Evolutionary conservation across 2,329 filamentous ascomycete species (phyloP).

Genomic region (Diaporthe sp.): DNA sequence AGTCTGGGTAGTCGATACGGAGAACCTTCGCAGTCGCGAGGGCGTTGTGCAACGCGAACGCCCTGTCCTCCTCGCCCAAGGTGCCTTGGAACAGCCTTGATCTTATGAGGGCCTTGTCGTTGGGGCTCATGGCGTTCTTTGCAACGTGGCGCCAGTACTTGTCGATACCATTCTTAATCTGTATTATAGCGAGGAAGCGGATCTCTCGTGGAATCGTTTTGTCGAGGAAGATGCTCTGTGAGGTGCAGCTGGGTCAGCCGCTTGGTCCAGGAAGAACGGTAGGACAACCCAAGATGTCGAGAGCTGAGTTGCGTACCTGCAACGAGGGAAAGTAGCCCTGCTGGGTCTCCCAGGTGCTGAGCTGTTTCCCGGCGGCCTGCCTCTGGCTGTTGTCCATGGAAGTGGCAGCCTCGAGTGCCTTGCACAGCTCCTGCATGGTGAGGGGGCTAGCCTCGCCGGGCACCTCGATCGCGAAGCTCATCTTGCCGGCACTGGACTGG

Average conservation of each 20-base stretch:
- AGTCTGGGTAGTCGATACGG: conserved; percentile 86
- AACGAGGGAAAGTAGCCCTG: conserved; percentile 74
- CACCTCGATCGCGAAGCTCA: conserved; percentile 81
- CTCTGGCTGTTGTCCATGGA: conserved; percentile 71
- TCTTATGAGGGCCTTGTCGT: conserved; percentile 83
- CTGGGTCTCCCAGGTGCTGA: conserved; percentile 76
- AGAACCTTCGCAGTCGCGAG: conserved; percentile 89
- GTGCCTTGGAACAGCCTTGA: conserved; percentile 80
- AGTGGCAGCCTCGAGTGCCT: conserved; percentile 71
- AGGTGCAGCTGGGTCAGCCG: not conserved
- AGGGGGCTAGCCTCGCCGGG: conserved; percentile 83
- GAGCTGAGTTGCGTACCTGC: conserved; percentile 62
- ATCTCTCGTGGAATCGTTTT: conserved; percentile 79
- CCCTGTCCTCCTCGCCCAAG: conserved; percentile 78
- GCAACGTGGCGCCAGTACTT: conserved; percentile 82
- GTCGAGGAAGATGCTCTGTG: conserved; percentile 81
- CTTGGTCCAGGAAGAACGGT: not conserved
- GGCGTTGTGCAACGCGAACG: conserved; percentile 87
- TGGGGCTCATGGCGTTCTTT: conserved; percentile 74
- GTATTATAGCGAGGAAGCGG: conserved; percentile 90
- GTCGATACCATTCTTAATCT: conserved; percentile 96
- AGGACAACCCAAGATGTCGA: not conserved
- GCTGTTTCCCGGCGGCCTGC: conserved; percentile 76
- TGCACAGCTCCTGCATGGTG: conserved; percentile 70
- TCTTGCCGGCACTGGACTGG: conserved; percentile 44